Percentiles rank a stretch among this genome's conserved stretches.
Conservation (phyloP, 257 asterid genomes). For the Eustoma russellianum region DNA sequence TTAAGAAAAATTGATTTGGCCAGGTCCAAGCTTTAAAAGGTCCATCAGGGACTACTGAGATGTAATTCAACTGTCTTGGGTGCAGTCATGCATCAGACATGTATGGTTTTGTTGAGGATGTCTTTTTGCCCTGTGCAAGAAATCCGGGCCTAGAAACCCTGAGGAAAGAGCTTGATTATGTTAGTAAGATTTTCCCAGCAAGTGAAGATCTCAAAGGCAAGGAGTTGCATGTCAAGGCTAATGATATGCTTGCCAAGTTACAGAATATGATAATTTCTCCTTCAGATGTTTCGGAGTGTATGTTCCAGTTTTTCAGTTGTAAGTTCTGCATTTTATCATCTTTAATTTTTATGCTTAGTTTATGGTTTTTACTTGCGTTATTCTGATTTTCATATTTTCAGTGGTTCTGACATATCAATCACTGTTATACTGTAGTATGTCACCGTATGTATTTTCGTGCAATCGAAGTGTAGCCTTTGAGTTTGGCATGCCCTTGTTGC, state of each 20-base stretch:
- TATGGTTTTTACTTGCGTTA: too few relatives aligned
- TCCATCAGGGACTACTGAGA: slow-evolving; percentile 59
- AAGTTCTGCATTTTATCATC: slow-evolving; percentile 26
- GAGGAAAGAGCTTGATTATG: slow-evolving; percentile 75
- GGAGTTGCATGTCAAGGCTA: slow-evolving; percentile 61
- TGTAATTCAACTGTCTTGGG: slow-evolving; percentile 83
- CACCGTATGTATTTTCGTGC: too few relatives aligned
- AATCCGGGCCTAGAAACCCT: slow-evolving; percentile 58
- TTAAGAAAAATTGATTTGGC: slow-evolving; percentile 60
- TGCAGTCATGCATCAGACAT: slow-evolving; percentile 80
- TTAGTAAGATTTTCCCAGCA: slow-evolving; percentile 44
- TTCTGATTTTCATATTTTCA: too few relatives aligned
- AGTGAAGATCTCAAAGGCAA: slow-evolving; percentile 82
- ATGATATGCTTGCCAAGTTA: slow-evolving; percentile 51
- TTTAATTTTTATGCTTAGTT: too few relatives aligned
- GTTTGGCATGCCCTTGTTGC: too few relatives aligned
- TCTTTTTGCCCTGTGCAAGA: slow-evolving; percentile 56
- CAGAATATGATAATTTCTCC: slow-evolving; percentile 54
- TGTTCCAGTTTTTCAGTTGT: slow-evolving; percentile 74
- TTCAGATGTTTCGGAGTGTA: slow-evolving; percentile 50
- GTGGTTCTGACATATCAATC: too few relatives aligned
- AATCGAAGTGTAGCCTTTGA: too few relatives aligned
- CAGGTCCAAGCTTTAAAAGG: slow-evolving; percentile 62
- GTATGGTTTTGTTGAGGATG: slow-evolving; percentile 92
- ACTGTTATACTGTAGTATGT: too few relatives aligned